These are phyloP conservation scores for Phytopythium sindhum DNA, from an alignment of 352 stramenopile genomes.

Conservation along the genomic window DNA sequence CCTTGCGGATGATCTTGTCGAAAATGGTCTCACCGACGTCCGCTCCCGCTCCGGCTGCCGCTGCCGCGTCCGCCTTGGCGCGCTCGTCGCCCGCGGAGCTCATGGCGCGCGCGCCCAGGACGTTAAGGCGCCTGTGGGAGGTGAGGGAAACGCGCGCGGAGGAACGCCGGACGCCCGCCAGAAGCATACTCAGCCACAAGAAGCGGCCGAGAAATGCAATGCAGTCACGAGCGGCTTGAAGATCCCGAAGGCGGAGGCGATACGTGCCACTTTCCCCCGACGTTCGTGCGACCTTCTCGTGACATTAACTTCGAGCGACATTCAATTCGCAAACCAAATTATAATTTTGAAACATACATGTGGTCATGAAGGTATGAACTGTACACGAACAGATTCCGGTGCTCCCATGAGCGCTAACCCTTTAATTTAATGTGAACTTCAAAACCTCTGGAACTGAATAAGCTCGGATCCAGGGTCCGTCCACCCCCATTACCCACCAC, in stretches of 20 bases:
- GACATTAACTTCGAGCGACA: not conserved
- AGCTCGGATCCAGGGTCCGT: not conserved
- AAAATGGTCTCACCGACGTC: constrained; percentile 92
- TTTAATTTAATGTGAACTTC: not conserved
- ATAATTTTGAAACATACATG: not conserved
- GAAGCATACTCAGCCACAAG: constrained; percentile 14
- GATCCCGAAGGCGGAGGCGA: not conserved
- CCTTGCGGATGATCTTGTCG: constrained; percentile 95
- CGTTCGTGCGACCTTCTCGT: not conserved
- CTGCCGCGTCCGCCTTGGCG: constrained; percentile 51
- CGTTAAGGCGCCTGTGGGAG: not conserved
- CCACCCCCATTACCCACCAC: constrained; percentile 6
- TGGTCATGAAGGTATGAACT: not conserved
- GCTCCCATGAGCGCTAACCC: not conserved
- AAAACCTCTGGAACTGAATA: not conserved
- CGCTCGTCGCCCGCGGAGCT: constrained; percentile 53
- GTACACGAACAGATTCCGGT: not conserved
- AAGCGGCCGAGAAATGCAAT: not conserved
- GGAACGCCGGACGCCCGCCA: constrained; percentile 17
- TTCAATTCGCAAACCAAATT: not conserved
- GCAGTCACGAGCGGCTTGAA: constrained; percentile 5
- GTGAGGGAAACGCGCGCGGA: not conserved
- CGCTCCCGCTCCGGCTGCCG: constrained; percentile 26
- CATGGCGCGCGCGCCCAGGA: constrained; percentile 26
- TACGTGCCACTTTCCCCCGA: constrained; percentile 7